Conservation (phyloP, 148 eudicot species). For the Vaccinium macrocarpon region DNA sequence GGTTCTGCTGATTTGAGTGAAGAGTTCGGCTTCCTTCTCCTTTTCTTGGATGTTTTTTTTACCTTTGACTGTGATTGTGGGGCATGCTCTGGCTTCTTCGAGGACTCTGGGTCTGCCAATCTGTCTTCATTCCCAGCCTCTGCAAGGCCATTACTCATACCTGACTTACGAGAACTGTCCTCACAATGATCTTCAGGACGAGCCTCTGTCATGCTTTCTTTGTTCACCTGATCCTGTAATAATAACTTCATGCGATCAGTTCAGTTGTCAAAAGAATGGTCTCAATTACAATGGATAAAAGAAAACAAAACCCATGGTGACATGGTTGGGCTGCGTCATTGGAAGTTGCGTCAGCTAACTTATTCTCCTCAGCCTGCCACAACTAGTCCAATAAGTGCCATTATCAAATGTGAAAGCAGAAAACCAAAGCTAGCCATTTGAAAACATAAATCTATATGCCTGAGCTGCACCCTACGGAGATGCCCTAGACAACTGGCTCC, state of each 20-base stretch:
- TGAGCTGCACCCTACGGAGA: conserved; percentile 34
- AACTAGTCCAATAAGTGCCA: not conserved
- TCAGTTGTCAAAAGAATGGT: not conserved
- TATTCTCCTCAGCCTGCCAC: conserved; percentile 28
- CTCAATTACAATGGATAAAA: not conserved
- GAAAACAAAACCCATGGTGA: not conserved
- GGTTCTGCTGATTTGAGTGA: conserved; percentile 36
- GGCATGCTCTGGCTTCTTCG: conserved; percentile 33
- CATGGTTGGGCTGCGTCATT: conserved; percentile 22
- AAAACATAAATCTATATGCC: conserved; percentile 20
- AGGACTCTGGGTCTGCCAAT: conserved; percentile 25
- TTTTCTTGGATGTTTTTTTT: conserved; percentile 35
- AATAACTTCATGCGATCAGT: conserved; percentile 10
- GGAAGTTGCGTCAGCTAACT: conserved; percentile 18
- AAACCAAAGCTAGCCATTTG: not conserved
- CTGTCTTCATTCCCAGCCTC: conserved; percentile 41
- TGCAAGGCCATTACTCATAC: conserved; percentile 46
- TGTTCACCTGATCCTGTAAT: conserved; percentile 29
- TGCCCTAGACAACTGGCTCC: conserved; percentile 26
- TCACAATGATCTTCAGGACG: conserved; percentile 23
- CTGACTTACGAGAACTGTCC: conserved; percentile 41
- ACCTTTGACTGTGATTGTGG: conserved; percentile 33
- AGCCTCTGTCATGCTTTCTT: conserved; percentile 37
- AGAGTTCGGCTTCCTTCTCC: conserved; percentile 39
- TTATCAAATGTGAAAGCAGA: conserved; percentile 6